Evolutionary conservation across 1,284 basidiomycete species (phyloP).

Genomic region (Papiliotrema terrestris): DNA sequence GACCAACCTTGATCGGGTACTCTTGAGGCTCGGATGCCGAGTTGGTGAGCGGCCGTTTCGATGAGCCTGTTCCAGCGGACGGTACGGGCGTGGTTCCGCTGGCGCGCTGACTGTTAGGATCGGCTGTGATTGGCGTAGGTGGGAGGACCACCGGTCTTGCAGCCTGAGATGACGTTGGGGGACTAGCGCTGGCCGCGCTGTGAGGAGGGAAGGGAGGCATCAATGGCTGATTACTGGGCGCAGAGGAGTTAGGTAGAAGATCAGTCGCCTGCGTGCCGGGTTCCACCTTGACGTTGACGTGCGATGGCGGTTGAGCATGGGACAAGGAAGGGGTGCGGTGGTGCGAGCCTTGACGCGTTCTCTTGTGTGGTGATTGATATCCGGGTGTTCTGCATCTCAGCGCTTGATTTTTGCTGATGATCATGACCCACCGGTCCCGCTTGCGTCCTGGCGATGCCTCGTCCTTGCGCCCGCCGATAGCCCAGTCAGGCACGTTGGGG

Average conservation of each 20-base stretch:
- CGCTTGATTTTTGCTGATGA: too few relatives aligned
- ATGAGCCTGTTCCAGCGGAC: not conserved
- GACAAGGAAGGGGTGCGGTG: not conserved
- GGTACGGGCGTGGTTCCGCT: not conserved
- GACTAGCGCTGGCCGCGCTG: not conserved
- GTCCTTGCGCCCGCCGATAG: not conserved
- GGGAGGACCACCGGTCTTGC: constrained; percentile 11
- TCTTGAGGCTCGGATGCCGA: constrained; percentile 33
- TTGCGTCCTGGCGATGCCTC: not conserved
- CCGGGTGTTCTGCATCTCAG: too few relatives aligned
- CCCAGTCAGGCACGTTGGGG: constrained; percentile 40
- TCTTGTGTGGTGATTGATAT: not conserved
- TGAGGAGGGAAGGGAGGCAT: not conserved
- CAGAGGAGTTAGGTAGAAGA: not conserved
- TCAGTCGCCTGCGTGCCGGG: not conserved
- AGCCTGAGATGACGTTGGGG: not conserved
- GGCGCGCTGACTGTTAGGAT: constrained; percentile 1
- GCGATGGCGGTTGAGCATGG: not conserved
- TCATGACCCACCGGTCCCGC: not conserved
- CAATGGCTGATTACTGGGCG: not conserved
- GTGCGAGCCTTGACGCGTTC: not conserved
- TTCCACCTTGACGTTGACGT: not conserved
- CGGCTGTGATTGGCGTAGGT: constrained; percentile 25
- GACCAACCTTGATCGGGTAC: constrained; percentile 28
- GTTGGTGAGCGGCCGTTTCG: constrained; percentile 22